phyloP scores from a whole-genome alignment of 306 rosid species.

The Vigna trinervia region DNA sequence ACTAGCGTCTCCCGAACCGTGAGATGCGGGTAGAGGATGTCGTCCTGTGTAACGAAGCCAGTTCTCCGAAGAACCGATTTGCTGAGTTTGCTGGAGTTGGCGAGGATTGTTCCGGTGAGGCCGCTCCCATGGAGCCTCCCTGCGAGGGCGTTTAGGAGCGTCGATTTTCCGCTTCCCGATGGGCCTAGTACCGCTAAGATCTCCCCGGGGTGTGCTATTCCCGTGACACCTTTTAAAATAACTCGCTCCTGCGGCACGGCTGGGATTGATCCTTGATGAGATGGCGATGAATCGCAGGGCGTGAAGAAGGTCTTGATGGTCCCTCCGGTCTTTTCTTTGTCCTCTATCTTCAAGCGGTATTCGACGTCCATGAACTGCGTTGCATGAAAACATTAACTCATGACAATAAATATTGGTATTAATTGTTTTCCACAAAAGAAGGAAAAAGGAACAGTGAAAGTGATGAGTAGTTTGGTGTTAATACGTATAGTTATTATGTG shows the following conservation, averaged over 20 bases:
- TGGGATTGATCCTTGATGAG: conserved; percentile 44
- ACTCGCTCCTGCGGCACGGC: conserved; percentile 52
- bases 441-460: not conserved
- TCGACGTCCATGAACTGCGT: conserved; percentile 85
- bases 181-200: conserved; percentile 87
- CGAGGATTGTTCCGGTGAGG: conserved; percentile 68
- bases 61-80: conserved; percentile 63
- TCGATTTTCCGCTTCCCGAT: conserved; percentile 90
- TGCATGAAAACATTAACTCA: conserved; percentile 54
- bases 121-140: conserved; percentile 70
- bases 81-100: conserved; percentile 58
- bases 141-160: conserved; percentile 75
- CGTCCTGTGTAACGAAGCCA: conserved; percentile 87
- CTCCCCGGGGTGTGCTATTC: conserved; percentile 82
- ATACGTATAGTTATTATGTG: conserved; percentile 4
- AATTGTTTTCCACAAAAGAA: not conserved
- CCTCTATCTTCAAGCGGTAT: conserved; percentile 59
- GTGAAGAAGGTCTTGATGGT: conserved; percentile 50
- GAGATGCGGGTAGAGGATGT: conserved; percentile 79
- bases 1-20: conserved; percentile 80
- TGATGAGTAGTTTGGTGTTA: not conserved
- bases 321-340: conserved; percentile 42
- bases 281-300: not conserved
- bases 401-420: not conserved
- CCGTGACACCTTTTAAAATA: conserved; percentile 70